Evolutionary conservation across 2,329 filamentous ascomycete genomes (phyloP).

Genomic region (Sporothrix sp.): DNA sequence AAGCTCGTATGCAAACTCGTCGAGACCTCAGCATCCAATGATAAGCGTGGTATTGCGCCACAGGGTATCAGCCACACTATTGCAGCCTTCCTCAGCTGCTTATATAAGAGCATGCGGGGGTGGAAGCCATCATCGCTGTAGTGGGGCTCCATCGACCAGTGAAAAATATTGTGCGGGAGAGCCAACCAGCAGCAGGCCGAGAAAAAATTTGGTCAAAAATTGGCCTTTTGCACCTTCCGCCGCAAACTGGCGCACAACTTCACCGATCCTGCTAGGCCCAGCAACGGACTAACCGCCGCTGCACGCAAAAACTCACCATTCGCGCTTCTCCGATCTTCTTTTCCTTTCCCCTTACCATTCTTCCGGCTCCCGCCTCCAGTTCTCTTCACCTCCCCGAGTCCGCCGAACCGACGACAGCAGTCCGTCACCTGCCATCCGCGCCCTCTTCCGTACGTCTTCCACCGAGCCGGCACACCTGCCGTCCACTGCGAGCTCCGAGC

Average conservation of each 20-base stretch:
- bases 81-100: neutral
- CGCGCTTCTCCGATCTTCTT: slow-evolving; percentile 10
- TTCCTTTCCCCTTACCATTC: slow-evolving; percentile 2
- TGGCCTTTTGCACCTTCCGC: slow-evolving; percentile 2
- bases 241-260: slow-evolving; percentile 3
- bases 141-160: neutral
- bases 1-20: no score
- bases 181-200: neutral
- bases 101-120: neutral
- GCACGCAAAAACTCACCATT: slow-evolving; percentile 9
- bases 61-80: neutral
- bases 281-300: slow-evolving; percentile 11
- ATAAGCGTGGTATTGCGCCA: no score
- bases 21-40: no score
- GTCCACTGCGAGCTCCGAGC: neutral
- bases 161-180: slow-evolving; percentile 15
- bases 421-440: neutral
- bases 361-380: slow-evolving; percentile 11
- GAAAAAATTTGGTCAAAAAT: slow-evolving; percentile 13
- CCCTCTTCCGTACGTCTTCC: neutral
- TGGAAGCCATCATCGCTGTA: neutral
- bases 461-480: neutral
- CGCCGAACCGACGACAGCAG: slow-evolving; percentile 10
- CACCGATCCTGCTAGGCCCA: slow-evolving; percentile 5
- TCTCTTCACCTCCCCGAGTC: slow-evolving; percentile 12